Base-by-base conservation (phyloP, 441 rosid genomes). In the Populus hybrid region DNA sequence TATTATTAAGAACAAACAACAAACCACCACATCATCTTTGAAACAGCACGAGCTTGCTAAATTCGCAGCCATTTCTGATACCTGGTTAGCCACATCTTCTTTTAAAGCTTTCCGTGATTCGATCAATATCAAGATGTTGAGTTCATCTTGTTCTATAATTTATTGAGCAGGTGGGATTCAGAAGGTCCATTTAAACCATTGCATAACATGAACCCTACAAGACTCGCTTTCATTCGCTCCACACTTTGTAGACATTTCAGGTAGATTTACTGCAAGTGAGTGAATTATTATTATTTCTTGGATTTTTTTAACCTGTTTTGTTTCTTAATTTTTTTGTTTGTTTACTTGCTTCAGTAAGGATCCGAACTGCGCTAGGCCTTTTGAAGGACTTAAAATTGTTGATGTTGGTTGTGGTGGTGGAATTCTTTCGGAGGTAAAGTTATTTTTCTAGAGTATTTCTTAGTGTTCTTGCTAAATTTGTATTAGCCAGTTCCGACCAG, bases 331-430 rank as follows among this genome's bases (percentile, higher is more conserved):
- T 36, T 2, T 71, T 64, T n/a, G 21, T 31, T 75, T 72, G 35
- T 79, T 79, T 12, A 45, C 18, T 45, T 45, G 18, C 18, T 33
- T 80, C 86, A 94, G 99, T 82, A 94, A 88, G 92, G 90, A 93
- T 86, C 91, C 96, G 67, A 77, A 71, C 66, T 76, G 80, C 66
- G 85, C 94, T 68, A 91, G 84, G 87, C 99, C 99, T 81, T 89
- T 94, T 74, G 92, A 96, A 83, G 98, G 97, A 75, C 84, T 96
- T 40, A 87, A 83, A 68, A 77, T 94, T 65, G 81, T 86, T 29
- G 99, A 96, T 78, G 91, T 96, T 40, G 98, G 98, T 63, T 96
- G 98, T 70, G 98, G 98, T 7, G 98, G 99, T 23, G 99, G 98
- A 75, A 88, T 96, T 75, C 97, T 96, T 76, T 92, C 98, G 3